Evolutionary conservation across 768 basidiomycete genomes (phyloP), one percentile per base, ranked within the genome.

Genomic region (Pleurotus citrinopileatus): DNA sequence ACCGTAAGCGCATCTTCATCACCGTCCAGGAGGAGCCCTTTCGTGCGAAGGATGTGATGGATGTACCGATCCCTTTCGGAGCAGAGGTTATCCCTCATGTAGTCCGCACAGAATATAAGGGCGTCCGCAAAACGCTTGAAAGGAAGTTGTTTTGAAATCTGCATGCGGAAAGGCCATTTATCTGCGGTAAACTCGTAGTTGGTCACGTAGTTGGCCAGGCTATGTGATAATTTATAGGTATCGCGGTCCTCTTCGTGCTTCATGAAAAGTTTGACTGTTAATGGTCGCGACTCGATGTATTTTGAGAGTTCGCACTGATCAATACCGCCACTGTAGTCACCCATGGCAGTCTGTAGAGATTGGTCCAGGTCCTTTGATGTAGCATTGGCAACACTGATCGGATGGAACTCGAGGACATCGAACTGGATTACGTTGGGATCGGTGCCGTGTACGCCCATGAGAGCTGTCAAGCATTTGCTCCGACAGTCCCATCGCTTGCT

Each of bases 401-500:
- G 83, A 59, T 86, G 83, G 22, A 79, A 62, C 17, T 57, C 53
- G 4, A 73, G 68, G 25, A 70, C 65, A 48, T 85, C 82, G 0
- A 65, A 60, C 54, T 82, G 7, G 7, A 44, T 7, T 5, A 40
- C 38, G 19, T 7, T 77, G 1, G 72, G 63, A 12, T 74, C 70
- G 3, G 63, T 57, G 12, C 58, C 62, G 61, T 83, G 75, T 10
- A 86, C 65, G 26, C 80, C 74, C 26, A 84, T 67, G 19, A 87
- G 66, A 3, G 72, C 81, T 2, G 76, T 77, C 3, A 87, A 72
- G 13, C 78, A 83, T 1, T 64, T 65, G 61, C 74, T 78, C 3
- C 83, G 78, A 2, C 67, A 73, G 25, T 73, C 70, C 67, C 84
- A 76, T 61, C 85, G 82, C 28, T 70, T 68, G 64, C 78, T 78